Percentiles rank a stretch among this genome's conserved stretches.
Conservation (phyloP, 306 rosid species). For the Trifolium fragiferum region DNA sequence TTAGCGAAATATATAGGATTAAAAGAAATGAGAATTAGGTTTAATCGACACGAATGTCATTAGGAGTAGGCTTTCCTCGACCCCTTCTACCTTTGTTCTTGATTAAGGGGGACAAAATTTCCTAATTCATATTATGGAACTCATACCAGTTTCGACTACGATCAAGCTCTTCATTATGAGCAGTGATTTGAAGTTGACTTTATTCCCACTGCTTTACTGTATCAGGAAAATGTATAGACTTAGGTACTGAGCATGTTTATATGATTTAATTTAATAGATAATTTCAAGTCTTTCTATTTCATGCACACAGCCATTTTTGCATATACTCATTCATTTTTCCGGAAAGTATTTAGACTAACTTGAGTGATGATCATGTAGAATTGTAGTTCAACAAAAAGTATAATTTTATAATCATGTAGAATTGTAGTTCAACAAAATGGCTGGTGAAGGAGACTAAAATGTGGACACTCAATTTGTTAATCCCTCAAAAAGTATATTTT, state of each 20-base stretch:
- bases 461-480: neutral
- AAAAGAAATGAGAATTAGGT: slow-evolving; percentile 41
- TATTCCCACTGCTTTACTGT: slow-evolving; percentile 32
- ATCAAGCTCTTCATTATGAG: slow-evolving; percentile 37
- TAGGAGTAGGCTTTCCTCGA: slow-evolving; percentile 46
- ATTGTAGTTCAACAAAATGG: neutral
- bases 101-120: slow-evolving; percentile 33
- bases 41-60: slow-evolving; percentile 32
- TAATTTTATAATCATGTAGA: neutral
- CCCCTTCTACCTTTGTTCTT: slow-evolving; percentile 31
- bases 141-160: slow-evolving; percentile 37
- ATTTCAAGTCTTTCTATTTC: slow-evolving; percentile 21
- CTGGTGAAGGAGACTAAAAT: neutral
- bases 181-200: slow-evolving; percentile 35
- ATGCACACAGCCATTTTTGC: neutral
- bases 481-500: too few species aligned
- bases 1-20: slow-evolving; percentile 43
- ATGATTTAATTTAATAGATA: slow-evolving; percentile 29
- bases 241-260: slow-evolving; percentile 38
- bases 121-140: slow-evolving; percentile 38
- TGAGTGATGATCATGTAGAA: neutral
- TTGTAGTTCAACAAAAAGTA: neutral
- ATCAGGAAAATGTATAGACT: slow-evolving; percentile 40
- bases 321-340: neutral
- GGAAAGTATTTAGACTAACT: neutral